Evolutionary conservation across 177 flowering plant species (phyloP).

Genomic region (Tripterygium wilfordii): DNA sequence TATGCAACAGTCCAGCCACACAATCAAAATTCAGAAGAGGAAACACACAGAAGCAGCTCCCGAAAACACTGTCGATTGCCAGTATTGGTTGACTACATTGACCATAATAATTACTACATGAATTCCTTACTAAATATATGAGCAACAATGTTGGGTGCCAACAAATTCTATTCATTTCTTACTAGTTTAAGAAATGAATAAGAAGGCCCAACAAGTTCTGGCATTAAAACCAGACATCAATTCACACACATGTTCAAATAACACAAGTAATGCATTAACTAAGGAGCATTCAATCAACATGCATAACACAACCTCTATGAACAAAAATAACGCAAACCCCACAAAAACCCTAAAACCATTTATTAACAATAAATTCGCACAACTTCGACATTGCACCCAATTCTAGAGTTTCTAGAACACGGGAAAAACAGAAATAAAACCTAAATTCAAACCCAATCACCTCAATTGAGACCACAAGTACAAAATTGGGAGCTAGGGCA

Average conservation of each 20-base stretch:
- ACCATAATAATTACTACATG: too few relatives aligned
- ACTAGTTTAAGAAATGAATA: too few relatives aligned
- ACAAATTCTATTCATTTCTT: too few relatives aligned
- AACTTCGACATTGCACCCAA: conserved; percentile 8
- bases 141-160: too few relatives aligned
- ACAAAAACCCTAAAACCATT: conserved; percentile 10
- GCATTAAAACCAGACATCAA: too few relatives aligned
- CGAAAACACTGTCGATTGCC: too few relatives aligned
- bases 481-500: conserved; percentile 22
- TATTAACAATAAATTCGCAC: neutral
- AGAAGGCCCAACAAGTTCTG: neutral
- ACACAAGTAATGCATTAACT: neutral
- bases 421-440: neutral
- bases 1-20: too few relatives aligned
- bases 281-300: conserved; percentile 10
- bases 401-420: conserved; percentile 26
- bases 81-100: too few relatives aligned
- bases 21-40: too few relatives aligned
- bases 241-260: neutral
- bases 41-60: too few relatives aligned
- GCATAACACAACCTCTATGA: conserved; percentile 4
- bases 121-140: too few relatives aligned
- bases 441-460: conserved; percentile 3
- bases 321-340: conserved; percentile 1
- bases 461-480: conserved; percentile 13